Evolutionary conservation across 371 early-diverging fungal species (phyloP), one percentile per base, ranked within the genome.

Genomic region (Mortierella sp.): DNA sequence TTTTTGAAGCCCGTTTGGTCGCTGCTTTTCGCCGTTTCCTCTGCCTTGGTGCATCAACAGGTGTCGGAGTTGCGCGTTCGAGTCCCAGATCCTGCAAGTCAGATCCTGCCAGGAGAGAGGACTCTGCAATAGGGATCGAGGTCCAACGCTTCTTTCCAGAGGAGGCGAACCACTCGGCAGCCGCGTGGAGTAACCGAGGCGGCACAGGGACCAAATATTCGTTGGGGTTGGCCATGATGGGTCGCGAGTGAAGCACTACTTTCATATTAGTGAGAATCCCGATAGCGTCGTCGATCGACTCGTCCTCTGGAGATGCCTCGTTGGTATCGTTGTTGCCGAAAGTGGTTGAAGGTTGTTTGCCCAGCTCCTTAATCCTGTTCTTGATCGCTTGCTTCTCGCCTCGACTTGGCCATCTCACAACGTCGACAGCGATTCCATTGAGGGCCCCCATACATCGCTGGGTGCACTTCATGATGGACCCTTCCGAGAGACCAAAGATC

Each of bases 391-490:
- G 60, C 58, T 73, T 79, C 34, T 79, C 80, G 26, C 77, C 80
- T 45, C 0, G 70, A 50, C 58, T 70, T 19, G 80, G 83, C 83
- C 83, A 83, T 10, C 54, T 73, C 11, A 83, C 80, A n/a, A 83
- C 72, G 70, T 83, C 83, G 24, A n/a, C 9, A 2, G 83, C 65
- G 14, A 80, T 76, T 7, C 80, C 83, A 54, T 57, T 76, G 34
- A 83, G 71, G 19, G 80, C 83, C n/a, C 73, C 73, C 77, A 83
- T 68, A 14, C 83, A 83, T 3, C 83, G 77, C 34, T 83, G 79
- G 0, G 83, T 83, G 47, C 83, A 79, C 65, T 83, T 83, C 73
- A 83, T 72, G 47, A 83, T 80, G n/a, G 83, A 58, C 11, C 83
- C 83, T 31, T 83, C 83, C 11, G 83, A 83, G 9, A 83, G 52